These are phyloP conservation scores for Pleurotus eryngii DNA, from an alignment of 768 basidiomycete genomes.

Conservation along the genomic window DNA sequence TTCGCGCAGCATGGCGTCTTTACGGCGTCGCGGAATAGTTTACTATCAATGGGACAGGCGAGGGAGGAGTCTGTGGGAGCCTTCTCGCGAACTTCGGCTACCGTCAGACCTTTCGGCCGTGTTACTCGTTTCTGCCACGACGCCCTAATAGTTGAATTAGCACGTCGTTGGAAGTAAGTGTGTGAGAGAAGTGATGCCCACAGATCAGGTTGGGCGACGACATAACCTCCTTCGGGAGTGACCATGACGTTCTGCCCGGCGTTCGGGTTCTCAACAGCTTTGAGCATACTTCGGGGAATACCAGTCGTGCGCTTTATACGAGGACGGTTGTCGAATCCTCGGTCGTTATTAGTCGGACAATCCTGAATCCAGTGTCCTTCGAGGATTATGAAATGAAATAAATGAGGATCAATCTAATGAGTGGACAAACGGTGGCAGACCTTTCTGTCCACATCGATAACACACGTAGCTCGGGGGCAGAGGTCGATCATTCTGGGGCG, in stretches of 20 bases:
- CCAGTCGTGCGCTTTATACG: conserved; percentile 98
- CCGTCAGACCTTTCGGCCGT: conserved; percentile 76
- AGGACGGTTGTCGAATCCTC: conserved; percentile 90
- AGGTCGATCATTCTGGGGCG: conserved; percentile 63
- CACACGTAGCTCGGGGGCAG: conserved; percentile 96
- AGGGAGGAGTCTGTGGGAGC: conserved; percentile 76
- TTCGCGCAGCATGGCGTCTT: conserved; percentile 94
- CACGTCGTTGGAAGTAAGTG: not conserved
- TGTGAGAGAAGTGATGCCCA: conserved; percentile 36
- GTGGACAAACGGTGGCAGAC: conserved; percentile 34
- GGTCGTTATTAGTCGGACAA: conserved; percentile 96
- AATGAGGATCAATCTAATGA: not conserved
- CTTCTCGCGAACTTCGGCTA: conserved; percentile 85
- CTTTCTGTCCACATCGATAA: conserved; percentile 98
- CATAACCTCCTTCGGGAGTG: conserved; percentile 97
- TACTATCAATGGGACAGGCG: conserved; percentile 88
- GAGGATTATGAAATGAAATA: conserved; percentile 10
- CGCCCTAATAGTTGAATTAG: conserved; percentile 43
- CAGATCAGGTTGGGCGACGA: conserved; percentile 95
- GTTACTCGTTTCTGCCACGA: conserved; percentile 94
- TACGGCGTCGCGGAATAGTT: conserved; percentile 90
- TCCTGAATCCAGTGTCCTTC: conserved; percentile 99
- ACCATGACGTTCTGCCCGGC: conserved; percentile 89
- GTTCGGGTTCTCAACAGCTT: conserved; percentile 88
- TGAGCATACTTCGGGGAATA: conserved; percentile 96